phyloP scores from a whole-genome alignment of 225 moss, liverwort and hornwort species.

The Sphagnum tenellum region DNA sequence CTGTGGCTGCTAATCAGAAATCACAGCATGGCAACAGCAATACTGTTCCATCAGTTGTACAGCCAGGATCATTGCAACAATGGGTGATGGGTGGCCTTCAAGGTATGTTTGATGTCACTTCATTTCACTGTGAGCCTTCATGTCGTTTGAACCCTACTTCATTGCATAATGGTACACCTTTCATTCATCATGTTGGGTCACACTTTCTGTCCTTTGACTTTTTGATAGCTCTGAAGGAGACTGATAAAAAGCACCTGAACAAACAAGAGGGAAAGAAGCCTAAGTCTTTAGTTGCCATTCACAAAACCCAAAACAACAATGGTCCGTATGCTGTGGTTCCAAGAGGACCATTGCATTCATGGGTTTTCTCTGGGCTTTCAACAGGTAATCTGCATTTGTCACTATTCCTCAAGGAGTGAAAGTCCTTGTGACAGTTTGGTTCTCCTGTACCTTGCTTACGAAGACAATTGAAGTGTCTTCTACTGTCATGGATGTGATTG shows the following conservation, averaged over 20 bases:
- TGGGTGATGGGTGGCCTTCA: constrained; percentile 48
- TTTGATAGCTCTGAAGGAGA: constrained; percentile 18
- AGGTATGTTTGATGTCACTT: constrained; percentile 20
- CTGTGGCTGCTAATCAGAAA: constrained; percentile 12
- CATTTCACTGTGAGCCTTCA: neutral
- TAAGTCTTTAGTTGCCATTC: constrained; percentile 21
- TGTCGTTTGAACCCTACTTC: neutral
- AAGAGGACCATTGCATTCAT: constrained; percentile 24
- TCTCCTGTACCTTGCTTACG: too few relatives aligned
- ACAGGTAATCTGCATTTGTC: constrained; percentile 19
- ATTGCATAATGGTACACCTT: too few relatives aligned
- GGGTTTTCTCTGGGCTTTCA: constrained; percentile 32
- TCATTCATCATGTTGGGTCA: neutral
- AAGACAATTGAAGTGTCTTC: too few relatives aligned
- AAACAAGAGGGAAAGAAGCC: constrained; percentile 20
- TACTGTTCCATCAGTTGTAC: constrained; percentile 20
- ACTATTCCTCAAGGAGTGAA: neutral
- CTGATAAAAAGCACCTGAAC: constrained; percentile 17
- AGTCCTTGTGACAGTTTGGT: neutral
- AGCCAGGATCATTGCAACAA: constrained; percentile 30
- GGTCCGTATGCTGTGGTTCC: constrained; percentile 18
- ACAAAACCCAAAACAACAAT: constrained; percentile 14
- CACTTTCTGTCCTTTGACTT: neutral
- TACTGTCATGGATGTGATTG: too few relatives aligned
- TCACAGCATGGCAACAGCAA: constrained; percentile 26